Evolutionary conservation across 805 yeast genomes (phyloP).

Genomic region (Sugiyamaella lignohabitans): DNA sequence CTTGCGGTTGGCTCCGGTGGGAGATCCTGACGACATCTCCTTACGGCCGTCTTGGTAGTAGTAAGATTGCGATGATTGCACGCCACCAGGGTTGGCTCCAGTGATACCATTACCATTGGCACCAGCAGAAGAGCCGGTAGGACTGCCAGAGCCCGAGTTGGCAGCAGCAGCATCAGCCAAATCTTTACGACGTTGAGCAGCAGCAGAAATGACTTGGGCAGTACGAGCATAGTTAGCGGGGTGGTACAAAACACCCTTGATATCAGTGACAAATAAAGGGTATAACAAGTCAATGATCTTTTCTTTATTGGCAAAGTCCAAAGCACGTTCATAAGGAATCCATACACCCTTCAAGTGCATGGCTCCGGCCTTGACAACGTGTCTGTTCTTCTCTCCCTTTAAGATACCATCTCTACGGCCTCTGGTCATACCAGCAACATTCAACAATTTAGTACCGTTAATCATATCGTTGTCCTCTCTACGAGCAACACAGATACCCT

Average conservation of each 20-base stretch:
- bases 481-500: constrained; percentile 71
- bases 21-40: not conserved
- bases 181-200: constrained; percentile 28
- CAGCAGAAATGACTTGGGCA: constrained; percentile 30
- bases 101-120: constrained; percentile 5
- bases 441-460: constrained; percentile 73
- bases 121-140: constrained; percentile 7
- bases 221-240: constrained; percentile 30
- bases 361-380: constrained; percentile 81
- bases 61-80: constrained; percentile 1
- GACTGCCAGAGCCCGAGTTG: not conserved
- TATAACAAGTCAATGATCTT: constrained; percentile 61
- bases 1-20: not conserved
- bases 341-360: constrained; percentile 86
- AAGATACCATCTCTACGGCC: constrained; percentile 81
- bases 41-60: constrained; percentile 7
- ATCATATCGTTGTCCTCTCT: constrained; percentile 81
- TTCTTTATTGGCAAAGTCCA: constrained; percentile 75
- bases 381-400: constrained; percentile 69
- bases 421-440: constrained; percentile 83
- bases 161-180: constrained; percentile 10
- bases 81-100: not conserved
- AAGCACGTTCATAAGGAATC: constrained; percentile 80
- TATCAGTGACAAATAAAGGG: constrained; percentile 69
- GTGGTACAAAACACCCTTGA: constrained; percentile 31